These are phyloP conservation scores for Phytophthora boehmeriae DNA, from an alignment of 352 stramenopile species.

Conservation along the genomic window DNA sequence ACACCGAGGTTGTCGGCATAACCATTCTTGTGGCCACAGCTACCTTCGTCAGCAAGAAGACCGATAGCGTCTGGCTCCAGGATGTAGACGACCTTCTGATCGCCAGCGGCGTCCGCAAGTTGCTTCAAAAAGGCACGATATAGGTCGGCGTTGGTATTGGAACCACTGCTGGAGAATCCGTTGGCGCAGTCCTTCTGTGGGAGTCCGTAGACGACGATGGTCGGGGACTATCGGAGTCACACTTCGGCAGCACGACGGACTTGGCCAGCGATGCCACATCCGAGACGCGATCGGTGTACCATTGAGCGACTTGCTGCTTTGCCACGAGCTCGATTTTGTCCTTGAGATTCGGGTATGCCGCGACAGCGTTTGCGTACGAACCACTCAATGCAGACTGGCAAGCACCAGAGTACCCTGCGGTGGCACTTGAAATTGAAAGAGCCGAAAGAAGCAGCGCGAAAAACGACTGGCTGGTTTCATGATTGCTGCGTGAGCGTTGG, in stretches of 20 bases:
- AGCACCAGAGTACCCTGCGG: conserved; percentile 2
- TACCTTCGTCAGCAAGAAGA: conserved; percentile 37
- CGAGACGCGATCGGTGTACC: conserved; percentile 55
- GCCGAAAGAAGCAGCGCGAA: conserved; percentile 21
- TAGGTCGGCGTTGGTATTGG: conserved; percentile 34
- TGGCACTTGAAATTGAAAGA: conserved; percentile 7
- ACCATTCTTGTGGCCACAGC: conserved; percentile 40
- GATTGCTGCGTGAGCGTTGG: conserved; percentile 1
- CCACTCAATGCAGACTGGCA: conserved; percentile 23
- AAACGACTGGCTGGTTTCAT: conserved; percentile 27
- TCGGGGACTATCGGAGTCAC: conserved; percentile 15
- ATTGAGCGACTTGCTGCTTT: conserved; percentile 44
- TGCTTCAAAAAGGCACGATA: conserved; percentile 52
- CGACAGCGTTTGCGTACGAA: conserved; percentile 33
- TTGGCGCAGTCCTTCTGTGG: conserved; percentile 63
- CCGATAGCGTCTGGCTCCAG: conserved; percentile 64
- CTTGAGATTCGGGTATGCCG: conserved; percentile 43
- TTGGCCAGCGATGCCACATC: conserved; percentile 27
- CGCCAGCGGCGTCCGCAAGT: conserved; percentile 32
- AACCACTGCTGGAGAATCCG: conserved; percentile 45
- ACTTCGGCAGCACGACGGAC: conserved; percentile 29
- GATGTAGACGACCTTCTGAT: conserved; percentile 57
- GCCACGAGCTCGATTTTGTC: conserved; percentile 38
- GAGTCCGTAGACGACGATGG: conserved; percentile 63
- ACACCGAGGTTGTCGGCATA: conserved; percentile 55